Evolutionary conservation across 306 rosid species (phyloP).

Genomic region (Fragaria ananassa): DNA sequence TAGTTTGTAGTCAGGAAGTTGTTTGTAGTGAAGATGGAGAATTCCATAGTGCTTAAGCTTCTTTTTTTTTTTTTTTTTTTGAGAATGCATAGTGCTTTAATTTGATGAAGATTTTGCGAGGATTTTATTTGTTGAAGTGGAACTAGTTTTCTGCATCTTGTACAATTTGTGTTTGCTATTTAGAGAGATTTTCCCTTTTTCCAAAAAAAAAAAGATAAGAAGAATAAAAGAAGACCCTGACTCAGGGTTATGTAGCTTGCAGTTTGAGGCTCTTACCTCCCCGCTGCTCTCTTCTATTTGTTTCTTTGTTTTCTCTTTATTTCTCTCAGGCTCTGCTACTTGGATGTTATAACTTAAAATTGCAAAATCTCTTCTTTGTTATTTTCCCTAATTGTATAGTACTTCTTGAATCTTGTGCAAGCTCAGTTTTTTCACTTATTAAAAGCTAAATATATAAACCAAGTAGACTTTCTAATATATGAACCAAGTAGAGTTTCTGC

Average conservation of each 20-base stretch:
- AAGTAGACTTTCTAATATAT: no score
- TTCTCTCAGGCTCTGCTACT: neutral
- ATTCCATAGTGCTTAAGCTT: neutral
- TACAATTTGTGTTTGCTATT: neutral
- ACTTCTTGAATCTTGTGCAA: neutral
- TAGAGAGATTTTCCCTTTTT: neutral
- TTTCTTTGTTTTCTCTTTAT: neutral
- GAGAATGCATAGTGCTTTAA: neutral
- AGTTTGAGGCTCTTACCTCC: neutral
- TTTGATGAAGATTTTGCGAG: neutral
- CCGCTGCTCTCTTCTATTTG: neutral
- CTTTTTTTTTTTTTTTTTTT: no score
- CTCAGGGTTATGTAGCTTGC: neutral
- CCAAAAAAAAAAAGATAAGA: neutral
- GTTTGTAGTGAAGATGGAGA: neutral
- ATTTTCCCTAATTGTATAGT: neutral
- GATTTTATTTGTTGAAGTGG: neutral
- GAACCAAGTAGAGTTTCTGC: neutral
- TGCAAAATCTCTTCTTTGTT: neutral
- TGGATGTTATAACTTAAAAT: neutral
- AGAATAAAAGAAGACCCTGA: no score
- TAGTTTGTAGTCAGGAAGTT: neutral
- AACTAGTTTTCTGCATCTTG: neutral
- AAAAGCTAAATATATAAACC: no score
- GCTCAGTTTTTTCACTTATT: neutral